phyloP scores from a whole-genome alignment of 805 yeast genomes.

The Suhomyces faveliae region DNA sequence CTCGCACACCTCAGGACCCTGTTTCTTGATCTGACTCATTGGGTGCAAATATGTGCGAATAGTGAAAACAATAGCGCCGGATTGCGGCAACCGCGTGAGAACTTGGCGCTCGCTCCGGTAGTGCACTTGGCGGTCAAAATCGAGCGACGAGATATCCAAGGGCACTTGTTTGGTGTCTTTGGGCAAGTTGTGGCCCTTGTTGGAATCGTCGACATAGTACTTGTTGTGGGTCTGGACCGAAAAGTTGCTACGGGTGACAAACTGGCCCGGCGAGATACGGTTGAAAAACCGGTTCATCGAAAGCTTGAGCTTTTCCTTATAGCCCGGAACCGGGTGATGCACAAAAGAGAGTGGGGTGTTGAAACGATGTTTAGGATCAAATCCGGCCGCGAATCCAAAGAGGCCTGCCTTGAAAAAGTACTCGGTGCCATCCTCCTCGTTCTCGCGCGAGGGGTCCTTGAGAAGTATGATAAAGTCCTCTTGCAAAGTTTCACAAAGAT shows the following conservation, averaged over 20 bases:
- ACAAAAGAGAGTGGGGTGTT: slow-evolving; percentile 37
- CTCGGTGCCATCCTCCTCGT: slow-evolving; percentile 34
- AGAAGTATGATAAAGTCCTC: slow-evolving; percentile 41
- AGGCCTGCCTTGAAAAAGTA: slow-evolving; percentile 44
- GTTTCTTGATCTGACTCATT: slow-evolving; percentile 28
- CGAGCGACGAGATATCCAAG: slow-evolving; percentile 28
- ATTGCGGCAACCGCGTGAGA: slow-evolving; percentile 37
- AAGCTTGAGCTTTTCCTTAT: slow-evolving; percentile 35
- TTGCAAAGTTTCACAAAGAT: slow-evolving; percentile 32
- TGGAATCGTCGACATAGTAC: slow-evolving; percentile 37
- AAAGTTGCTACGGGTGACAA: slow-evolving; percentile 40
- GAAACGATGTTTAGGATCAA: slow-evolving; percentile 38
- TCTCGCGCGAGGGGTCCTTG: slow-evolving; percentile 29
- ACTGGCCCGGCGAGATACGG: slow-evolving; percentile 34
- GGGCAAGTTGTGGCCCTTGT: slow-evolving; percentile 39
- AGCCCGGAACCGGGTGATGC: slow-evolving; percentile 45
- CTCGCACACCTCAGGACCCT: slow-evolving; percentile 40
- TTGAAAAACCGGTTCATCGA: slow-evolving; percentile 44
- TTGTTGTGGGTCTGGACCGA: slow-evolving; percentile 39
- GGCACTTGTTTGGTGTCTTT: slow-evolving; percentile 25
- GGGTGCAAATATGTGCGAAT: slow-evolving; percentile 42
- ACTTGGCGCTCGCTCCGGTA: slow-evolving; percentile 45
- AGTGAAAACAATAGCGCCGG: slow-evolving; percentile 41
- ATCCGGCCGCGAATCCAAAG: slow-evolving; percentile 47
- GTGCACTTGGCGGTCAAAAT: slow-evolving; percentile 38